Conservation (phyloP, 108 stramenopile species). For the Nitzschia palea region DNA sequence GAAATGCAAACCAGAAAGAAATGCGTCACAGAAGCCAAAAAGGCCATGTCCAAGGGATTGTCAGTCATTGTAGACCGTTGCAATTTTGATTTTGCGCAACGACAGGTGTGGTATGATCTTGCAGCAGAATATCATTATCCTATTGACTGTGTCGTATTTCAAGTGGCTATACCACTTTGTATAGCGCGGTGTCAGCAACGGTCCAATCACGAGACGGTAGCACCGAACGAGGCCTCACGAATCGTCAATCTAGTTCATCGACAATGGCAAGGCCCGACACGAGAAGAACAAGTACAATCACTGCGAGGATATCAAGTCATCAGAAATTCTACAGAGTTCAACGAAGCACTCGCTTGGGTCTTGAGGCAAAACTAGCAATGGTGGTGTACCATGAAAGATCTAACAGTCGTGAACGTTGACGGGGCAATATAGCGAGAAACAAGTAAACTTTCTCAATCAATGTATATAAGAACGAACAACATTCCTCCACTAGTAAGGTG, state of each 20-base stretch:
- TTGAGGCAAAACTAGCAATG: neutral
- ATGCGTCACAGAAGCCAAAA: conserved; percentile 25
- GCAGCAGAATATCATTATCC: conserved; percentile 12
- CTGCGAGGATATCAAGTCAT: neutral
- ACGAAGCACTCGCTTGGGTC: neutral
- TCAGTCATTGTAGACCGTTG: conserved; percentile 72
- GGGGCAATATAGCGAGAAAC: too few species aligned
- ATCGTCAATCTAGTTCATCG: conserved; percentile 8
- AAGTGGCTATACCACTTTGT: conserved; percentile 12
- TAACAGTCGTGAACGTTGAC: too few species aligned
- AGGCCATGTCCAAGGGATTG: conserved; percentile 8
- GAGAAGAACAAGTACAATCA: conserved; percentile 2
- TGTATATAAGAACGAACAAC: too few species aligned
- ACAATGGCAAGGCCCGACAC: conserved; percentile 1
- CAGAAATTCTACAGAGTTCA: neutral
- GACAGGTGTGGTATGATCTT: conserved; percentile 42
- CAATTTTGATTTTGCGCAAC: conserved; percentile 56
- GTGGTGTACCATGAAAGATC: too few species aligned
- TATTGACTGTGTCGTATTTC: conserved; percentile 21
- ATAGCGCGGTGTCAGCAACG: conserved; percentile 33
- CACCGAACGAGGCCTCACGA: conserved; percentile 20
- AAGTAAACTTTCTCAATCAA: too few species aligned
- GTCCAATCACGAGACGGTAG: conserved; percentile 29
- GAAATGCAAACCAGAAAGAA: conserved; percentile 42
- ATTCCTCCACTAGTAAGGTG: too few species aligned